Percentiles rank a stretch among this genome's conserved stretches.
Conservation (phyloP, 1,284 basidiomycete genomes). For the Trichosporon sp. region DNA sequence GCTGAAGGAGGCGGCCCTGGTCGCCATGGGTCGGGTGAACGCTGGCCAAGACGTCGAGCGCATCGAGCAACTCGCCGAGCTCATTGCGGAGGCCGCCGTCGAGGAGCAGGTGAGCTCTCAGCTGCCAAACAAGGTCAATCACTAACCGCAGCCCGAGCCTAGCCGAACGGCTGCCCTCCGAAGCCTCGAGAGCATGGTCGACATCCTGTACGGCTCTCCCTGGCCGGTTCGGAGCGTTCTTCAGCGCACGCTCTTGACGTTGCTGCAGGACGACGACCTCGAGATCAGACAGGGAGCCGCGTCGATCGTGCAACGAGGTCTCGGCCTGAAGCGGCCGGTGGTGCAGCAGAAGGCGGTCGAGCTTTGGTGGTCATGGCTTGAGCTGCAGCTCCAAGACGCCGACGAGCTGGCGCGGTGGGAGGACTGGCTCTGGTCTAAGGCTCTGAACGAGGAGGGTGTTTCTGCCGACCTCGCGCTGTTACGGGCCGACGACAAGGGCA, state of each 20-base stretch:
- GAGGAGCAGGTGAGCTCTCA: conserved; percentile 13
- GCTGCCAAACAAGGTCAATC: neutral
- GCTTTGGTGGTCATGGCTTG: conserved; percentile 36
- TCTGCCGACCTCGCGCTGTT: conserved; percentile 14
- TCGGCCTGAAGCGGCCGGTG: conserved; percentile 17
- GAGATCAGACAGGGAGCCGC: conserved; percentile 33
- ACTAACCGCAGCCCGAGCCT: conserved; percentile 30
- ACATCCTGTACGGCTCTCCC: neutral
- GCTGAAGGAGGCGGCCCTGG: conserved; percentile 38
- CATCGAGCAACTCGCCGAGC: neutral
- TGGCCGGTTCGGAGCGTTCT: conserved; percentile 1
- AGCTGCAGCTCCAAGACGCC: neutral
- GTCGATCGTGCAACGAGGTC: conserved; percentile 25
- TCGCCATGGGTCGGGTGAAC: conserved; percentile 26
- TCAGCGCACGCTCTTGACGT: conserved; percentile 24
- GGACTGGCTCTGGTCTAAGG: conserved; percentile 24
- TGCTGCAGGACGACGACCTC: conserved; percentile 45
- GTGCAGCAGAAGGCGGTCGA: conserved; percentile 29
- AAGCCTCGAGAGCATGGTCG: conserved; percentile 22
- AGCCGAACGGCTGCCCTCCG: conserved; percentile 26
- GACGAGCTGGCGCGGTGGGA: conserved; percentile 21
- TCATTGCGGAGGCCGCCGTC: conserved; percentile 5
- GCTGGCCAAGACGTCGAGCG: neutral
- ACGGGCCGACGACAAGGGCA: neutral
- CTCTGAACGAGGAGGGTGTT: conserved; percentile 14